phyloP scores from a whole-genome alignment of 345 rosid genomes.

The Camelina hispida region DNA sequence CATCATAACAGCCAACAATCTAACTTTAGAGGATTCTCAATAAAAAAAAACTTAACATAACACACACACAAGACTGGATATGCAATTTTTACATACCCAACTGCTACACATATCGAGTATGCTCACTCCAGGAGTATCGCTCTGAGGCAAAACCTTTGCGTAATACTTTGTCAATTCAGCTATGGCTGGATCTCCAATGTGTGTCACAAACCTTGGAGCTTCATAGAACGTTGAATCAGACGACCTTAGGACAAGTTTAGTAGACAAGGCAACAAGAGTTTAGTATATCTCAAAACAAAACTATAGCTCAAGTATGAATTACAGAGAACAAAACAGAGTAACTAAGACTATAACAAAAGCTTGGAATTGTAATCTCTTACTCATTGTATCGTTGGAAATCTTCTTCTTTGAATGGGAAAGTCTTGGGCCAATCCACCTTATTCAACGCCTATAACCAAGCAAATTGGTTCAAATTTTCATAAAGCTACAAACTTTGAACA shows the following conservation, averaged over 20 bases:
- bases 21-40: slow-evolving; percentile 6
- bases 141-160: slow-evolving; percentile 78
- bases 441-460: slow-evolving; percentile 59
- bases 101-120: slow-evolving; percentile 93
- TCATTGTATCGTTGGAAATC: slow-evolving; percentile 90
- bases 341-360: slow-evolving; percentile 6
- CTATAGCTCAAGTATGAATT: neutral
- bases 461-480: neutral
- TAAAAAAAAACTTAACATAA: neutral
- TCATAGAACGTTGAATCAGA: slow-evolving; percentile 82
- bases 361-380: slow-evolving; percentile 47
- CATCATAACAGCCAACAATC: no score
- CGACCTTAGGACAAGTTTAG: slow-evolving; percentile 50
- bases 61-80: neutral
- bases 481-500: slow-evolving; percentile 17
- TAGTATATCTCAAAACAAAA: slow-evolving; percentile 3
- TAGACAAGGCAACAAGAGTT: slow-evolving; percentile 9
- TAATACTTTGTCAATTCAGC: slow-evolving; percentile 82
- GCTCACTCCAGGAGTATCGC: slow-evolving; percentile 75
- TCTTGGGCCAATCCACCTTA: slow-evolving; percentile 88
- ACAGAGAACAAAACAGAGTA: no score
- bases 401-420: slow-evolving; percentile 84
- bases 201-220: slow-evolving; percentile 87
- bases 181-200: slow-evolving; percentile 90
- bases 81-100: slow-evolving; percentile 63